Evolutionary conservation across 2,329 filamentous ascomycete species (phyloP).

Genomic region (Microdochium nivale): DNA sequence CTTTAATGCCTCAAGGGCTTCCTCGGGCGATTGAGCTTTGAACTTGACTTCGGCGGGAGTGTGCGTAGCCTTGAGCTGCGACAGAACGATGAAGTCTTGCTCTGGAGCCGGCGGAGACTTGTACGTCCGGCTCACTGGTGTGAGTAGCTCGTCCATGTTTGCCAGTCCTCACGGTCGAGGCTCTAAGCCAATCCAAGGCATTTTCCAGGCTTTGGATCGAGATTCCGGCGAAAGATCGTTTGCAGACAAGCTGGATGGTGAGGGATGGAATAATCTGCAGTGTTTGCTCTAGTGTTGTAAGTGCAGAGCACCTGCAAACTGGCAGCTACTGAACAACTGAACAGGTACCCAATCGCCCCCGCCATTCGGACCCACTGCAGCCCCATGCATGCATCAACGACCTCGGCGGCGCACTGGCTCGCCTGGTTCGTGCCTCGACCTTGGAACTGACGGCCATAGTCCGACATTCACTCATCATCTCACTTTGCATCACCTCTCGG

Average conservation of each 20-base stretch:
- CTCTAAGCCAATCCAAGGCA: not conserved
- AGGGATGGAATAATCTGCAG: no score
- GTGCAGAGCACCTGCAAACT: no score
- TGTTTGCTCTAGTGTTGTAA: no score
- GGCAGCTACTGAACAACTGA: no score
- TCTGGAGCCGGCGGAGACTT: slow-evolving; percentile 24
- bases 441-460: no score
- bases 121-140: slow-evolving; percentile 44
- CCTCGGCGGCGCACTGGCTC: not conserved
- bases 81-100: slow-evolving; percentile 28
- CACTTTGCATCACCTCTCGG: no score
- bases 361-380: not conserved
- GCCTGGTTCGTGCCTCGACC: no score
- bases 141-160: slow-evolving; percentile 49
- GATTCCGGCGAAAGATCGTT: no score
- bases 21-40: slow-evolving; percentile 27
- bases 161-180: not conserved
- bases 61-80: slow-evolving; percentile 13
- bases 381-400: not conserved
- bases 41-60: slow-evolving; percentile 9
- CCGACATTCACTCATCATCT: no score
- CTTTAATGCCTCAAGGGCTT: slow-evolving; percentile 51
- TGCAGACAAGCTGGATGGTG: no score
- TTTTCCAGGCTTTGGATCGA: no score
- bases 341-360: no score